Percentiles rank a stretch among this genome's conserved stretches.
phyloP scores from a whole-genome alignment of 257 asterid genomes.

The Datura wrightii region DNA sequence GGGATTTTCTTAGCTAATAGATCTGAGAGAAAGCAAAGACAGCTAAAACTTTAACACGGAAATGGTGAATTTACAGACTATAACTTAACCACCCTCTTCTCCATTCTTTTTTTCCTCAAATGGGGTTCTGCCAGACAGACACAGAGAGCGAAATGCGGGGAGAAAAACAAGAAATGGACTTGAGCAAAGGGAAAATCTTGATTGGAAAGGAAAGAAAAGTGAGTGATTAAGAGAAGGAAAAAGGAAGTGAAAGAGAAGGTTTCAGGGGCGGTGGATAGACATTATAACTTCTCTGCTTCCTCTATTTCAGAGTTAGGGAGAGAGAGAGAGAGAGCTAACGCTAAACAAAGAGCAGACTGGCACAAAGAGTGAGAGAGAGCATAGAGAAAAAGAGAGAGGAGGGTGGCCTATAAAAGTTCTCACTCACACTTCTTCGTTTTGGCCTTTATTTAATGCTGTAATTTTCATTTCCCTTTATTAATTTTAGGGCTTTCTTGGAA shows the following conservation, averaged over 20 bases:
- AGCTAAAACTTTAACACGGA: constrained; percentile 34
- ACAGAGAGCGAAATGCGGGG: constrained; percentile 1
- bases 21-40: constrained; percentile 50
- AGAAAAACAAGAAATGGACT: not conserved
- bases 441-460: constrained; percentile 49
- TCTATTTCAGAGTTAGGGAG: constrained; percentile 69
- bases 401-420: constrained; percentile 25
- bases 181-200: not conserved
- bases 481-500: constrained; percentile 23
- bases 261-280: constrained; percentile 60
- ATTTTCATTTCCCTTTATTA: constrained; percentile 35
- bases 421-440: constrained; percentile 47
- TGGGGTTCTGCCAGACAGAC: constrained; percentile 8
- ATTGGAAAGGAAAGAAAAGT: not conserved
- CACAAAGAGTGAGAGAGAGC: constrained; percentile 26
- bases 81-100: constrained; percentile 4
- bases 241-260: constrained; percentile 29
- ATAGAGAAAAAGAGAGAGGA: constrained; percentile 1
- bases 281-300: constrained; percentile 56
- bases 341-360: constrained; percentile 44
- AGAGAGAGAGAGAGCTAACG: constrained; percentile 40
- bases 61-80: constrained; percentile 27
- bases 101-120: not conserved
- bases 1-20: constrained; percentile 38
- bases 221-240: constrained; percentile 10